These are phyloP conservation scores for Chaetomium sp. DNA, from an alignment of 2,329 filamentous ascomycete genomes.

Conservation along the genomic window DNA sequence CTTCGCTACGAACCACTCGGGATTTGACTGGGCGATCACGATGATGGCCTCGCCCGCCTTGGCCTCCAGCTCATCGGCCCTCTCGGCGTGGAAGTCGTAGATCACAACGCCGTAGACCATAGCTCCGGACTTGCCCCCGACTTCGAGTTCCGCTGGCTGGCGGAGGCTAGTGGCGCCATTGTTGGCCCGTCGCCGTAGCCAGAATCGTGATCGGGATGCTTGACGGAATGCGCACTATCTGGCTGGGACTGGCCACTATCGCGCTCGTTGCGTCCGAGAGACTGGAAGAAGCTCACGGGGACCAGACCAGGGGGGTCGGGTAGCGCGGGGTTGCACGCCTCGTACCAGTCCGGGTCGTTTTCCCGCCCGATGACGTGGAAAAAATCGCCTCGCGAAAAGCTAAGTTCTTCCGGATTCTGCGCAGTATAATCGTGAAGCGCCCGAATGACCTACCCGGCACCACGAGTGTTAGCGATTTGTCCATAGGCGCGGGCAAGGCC, in stretches of 20 bases:
- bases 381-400: slow-evolving; percentile 94
- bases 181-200: slow-evolving; percentile 70
- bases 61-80: slow-evolving; percentile 93
- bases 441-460: slow-evolving; percentile 76
- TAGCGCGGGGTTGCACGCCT: slow-evolving; percentile 91
- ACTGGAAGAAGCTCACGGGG: slow-evolving; percentile 91
- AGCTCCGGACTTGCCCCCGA: slow-evolving; percentile 61
- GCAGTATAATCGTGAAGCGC: slow-evolving; percentile 92
- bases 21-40: slow-evolving; percentile 96
- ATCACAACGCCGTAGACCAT: slow-evolving; percentile 97
- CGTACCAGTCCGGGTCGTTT: slow-evolving; percentile 95
- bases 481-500: background rate
- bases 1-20: slow-evolving; percentile 99
- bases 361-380: slow-evolving; percentile 97
- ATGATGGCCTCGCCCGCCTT: slow-evolving; percentile 96
- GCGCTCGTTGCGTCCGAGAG: slow-evolving; percentile 86
- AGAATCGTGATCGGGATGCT: slow-evolving; percentile 80
- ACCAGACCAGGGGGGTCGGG: slow-evolving; percentile 88
- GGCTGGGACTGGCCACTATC: slow-evolving; percentile 76
- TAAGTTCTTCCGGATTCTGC: slow-evolving; percentile 74
- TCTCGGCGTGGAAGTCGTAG: slow-evolving; percentile 93
- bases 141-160: slow-evolving; percentile 54
- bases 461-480: slow-evolving; percentile 33
- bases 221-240: slow-evolving; percentile 52
- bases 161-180: slow-evolving; percentile 40